Base-by-base conservation (phyloP, 2,329 filamentous ascomycete species). In the Talaromyces marneffei region DNA sequence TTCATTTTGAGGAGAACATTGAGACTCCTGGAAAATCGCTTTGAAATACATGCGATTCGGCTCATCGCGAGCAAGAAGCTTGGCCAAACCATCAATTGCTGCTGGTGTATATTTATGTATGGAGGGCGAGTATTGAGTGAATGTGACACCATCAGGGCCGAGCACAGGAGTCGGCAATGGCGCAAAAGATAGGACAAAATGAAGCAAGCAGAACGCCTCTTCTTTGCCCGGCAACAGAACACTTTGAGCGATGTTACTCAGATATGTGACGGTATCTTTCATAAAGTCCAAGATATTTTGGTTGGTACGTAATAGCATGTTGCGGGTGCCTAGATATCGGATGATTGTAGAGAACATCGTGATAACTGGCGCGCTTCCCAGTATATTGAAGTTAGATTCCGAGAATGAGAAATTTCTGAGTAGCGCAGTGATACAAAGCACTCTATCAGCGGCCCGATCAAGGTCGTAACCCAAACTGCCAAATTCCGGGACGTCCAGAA, bases 261-360 rank as follows among this genome's bases (percentile, higher is more conserved):
- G 80, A 66, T 96, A 86, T 16, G 91, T 88, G 62, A 97, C 85
- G 31, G 92, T 81, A 73, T 99, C 94, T 77, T 99, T 99, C 90
- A 97, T 96, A 69, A 97, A 93, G 74, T 99, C 94, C 66, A 97
- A 80, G 0, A 90, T 94, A 75, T 97, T 96, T 70, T 84, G 82
- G 66, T 94, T 84, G 3, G 87, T 91, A 40, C 91, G 86, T 44
- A 97, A 78, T 31, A 97, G 83, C 82, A 93, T 90, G 67, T 91
- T 91, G 14, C 92, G 88, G 3, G 92, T 97, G 31, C 93, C 94
- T 14, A 97, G 82, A 66, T 94, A 90, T 63, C 92, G 84, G 65
- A 97, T 92, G 3, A 92, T 85, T 50, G 87, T 87, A 62, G 91
- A 91, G 8, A 97, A 78, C 69, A 97, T 91, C 67, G 90, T 91